A percentile compares a stretch with the other conserved stretches of the same genome.
These are phyloP conservation scores for Penicillium sp. DNA, from an alignment of 2,329 filamentous ascomycete species.

Conservation along the genomic window DNA sequence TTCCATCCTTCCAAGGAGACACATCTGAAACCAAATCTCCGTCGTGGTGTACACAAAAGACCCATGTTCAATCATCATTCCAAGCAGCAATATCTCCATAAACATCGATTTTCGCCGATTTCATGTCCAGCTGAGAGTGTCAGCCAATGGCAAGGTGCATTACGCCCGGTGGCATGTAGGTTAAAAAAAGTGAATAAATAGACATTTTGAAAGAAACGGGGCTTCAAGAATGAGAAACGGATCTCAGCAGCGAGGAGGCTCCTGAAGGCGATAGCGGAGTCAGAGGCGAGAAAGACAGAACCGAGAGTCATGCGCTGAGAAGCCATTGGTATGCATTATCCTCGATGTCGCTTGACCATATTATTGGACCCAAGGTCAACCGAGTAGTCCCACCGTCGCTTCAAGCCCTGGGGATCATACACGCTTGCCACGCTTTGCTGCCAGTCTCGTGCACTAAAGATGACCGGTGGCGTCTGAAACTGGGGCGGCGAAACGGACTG, in stretches of 20 bases:
- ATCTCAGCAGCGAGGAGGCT: too few relatives aligned
- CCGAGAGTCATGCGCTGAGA: background rate
- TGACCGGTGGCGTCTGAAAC: slow-evolving; percentile 33
- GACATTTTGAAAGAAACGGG: too few relatives aligned
- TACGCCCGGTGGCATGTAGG: too few relatives aligned
- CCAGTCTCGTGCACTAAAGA: slow-evolving; percentile 48
- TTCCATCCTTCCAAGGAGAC: background rate
- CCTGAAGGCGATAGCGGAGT: too few relatives aligned
- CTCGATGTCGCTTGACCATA: slow-evolving; percentile 35
- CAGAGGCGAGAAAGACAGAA: background rate
- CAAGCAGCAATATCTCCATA: slow-evolving; percentile 1
- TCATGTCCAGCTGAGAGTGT: too few relatives aligned
- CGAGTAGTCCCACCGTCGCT: slow-evolving; percentile 45
- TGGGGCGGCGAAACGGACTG: slow-evolving; percentile 36
- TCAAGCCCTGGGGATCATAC: slow-evolving; percentile 46
- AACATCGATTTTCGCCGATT: background rate
- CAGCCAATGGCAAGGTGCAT: too few relatives aligned
- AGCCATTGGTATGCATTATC: slow-evolving; percentile 9
- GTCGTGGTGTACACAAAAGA: slow-evolving; percentile 1
- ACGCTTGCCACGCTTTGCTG: slow-evolving; percentile 50
- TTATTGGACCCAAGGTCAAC: slow-evolving; percentile 32
- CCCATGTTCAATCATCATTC: slow-evolving; percentile 1
- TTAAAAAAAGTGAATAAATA: too few relatives aligned
- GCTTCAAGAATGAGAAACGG: too few relatives aligned
- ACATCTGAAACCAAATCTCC: background rate